Evolutionary conservation across 257 asterid genomes (phyloP).

Genomic region (Solanum arcanum): DNA sequence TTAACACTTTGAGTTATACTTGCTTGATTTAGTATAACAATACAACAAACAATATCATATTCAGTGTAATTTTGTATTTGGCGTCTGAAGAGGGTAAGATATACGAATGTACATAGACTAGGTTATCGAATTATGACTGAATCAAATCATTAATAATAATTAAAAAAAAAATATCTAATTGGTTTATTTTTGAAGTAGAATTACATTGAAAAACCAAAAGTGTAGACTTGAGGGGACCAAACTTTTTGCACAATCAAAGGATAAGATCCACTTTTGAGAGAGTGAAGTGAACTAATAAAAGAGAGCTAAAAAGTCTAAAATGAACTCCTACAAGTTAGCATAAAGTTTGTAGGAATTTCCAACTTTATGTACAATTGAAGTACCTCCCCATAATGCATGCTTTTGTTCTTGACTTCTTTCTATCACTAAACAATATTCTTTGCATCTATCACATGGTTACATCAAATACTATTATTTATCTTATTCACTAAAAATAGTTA

Average conservation of each 20-base stretch:
- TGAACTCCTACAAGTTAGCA: background rate
- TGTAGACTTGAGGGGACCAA: background rate
- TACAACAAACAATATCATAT: background rate
- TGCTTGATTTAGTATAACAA: background rate
- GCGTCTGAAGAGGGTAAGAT: no score
- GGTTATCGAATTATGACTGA: background rate
- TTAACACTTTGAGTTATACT: background rate
- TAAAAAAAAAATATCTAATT: no score
- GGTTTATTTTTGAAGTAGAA: background rate
- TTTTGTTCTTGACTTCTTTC: background rate
- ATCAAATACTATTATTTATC: background rate
- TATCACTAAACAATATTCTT: background rate
- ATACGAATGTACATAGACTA: background rate
- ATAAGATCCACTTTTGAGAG: background rate
- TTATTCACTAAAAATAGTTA: background rate
- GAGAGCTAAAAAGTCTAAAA: background rate
- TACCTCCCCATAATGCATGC: background rate
- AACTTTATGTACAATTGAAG: conserved; percentile 8
- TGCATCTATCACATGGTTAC: background rate
- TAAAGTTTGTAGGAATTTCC: background rate
- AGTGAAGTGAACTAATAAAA: background rate
- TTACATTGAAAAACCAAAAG: background rate
- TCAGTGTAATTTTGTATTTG: background rate
- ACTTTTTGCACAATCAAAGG: conserved; percentile 15
- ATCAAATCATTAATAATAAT: background rate